A percentile compares a stretch with the other conserved stretches of the same genome.
Conservation (phyloP, 2,329 filamentous ascomycete genomes). For the Annulohypoxylon truncatum region DNA sequence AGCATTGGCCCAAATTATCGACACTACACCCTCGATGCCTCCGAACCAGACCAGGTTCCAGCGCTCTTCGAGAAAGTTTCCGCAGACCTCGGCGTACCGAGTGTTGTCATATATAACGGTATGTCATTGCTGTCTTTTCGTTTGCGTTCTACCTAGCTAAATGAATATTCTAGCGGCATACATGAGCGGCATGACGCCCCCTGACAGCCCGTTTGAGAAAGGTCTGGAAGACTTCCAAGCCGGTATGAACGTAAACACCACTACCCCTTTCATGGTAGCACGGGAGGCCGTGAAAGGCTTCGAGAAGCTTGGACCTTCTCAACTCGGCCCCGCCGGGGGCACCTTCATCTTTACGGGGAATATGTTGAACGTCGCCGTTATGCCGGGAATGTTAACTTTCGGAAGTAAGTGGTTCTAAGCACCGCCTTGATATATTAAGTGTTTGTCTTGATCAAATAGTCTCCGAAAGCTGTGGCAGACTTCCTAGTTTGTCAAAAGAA, state of each 20-base stretch:
- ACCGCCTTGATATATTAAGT: not conserved
- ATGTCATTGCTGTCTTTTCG: not conserved
- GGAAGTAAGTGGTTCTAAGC: constrained; percentile 22
- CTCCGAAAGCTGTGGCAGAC: not conserved
- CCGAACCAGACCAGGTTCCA: constrained; percentile 34
- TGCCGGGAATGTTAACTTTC: constrained; percentile 36
- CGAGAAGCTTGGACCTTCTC: constrained; percentile 33
- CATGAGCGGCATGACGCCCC: not conserved
- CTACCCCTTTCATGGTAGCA: constrained; percentile 24
- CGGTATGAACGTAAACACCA: constrained; percentile 28
- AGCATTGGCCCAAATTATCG: constrained; percentile 36
- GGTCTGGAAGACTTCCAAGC: constrained; percentile 17
- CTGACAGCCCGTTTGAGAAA: constrained; percentile 22
- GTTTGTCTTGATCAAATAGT: not conserved
- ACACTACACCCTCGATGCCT: constrained; percentile 27
- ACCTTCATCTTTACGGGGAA: constrained; percentile 48
- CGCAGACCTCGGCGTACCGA: constrained; percentile 11
- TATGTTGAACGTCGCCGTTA: constrained; percentile 33
- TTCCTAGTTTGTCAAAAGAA: not conserved
- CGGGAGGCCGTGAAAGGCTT: constrained; percentile 38
- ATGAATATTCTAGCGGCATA: not conserved
- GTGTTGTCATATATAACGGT: constrained; percentile 41
- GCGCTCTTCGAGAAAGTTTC: constrained; percentile 38
- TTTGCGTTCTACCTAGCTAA: not conserved
- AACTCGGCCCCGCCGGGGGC: constrained; percentile 33